Evolutionary conservation across 495 filamentous ascomycete species (phyloP).

Genomic region (Podospora comata): DNA sequence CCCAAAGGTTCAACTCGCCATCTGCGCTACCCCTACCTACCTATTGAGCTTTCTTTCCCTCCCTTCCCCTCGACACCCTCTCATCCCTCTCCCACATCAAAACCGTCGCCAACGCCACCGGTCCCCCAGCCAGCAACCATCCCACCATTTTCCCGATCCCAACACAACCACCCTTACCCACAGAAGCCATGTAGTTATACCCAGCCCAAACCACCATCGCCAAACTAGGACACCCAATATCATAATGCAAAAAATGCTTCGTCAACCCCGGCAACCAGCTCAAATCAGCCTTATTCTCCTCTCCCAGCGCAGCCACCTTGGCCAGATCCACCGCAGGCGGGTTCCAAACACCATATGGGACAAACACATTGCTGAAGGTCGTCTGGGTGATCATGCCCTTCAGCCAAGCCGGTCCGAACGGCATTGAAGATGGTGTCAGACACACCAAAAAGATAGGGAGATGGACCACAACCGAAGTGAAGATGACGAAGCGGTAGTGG

Average conservation of each 20-base stretch:
- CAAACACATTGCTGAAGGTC: not conserved
- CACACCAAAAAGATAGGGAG: not conserved
- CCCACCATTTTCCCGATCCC: not conserved
- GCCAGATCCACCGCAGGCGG: not conserved
- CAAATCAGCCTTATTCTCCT: not conserved
- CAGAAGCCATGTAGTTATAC: not conserved
- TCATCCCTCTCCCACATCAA: slow-evolving; percentile 6
- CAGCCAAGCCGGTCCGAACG: not conserved
- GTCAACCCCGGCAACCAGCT: not conserved
- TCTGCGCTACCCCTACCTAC: not conserved
- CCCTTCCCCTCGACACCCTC: not conserved
- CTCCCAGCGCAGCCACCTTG: not conserved
- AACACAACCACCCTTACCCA: not conserved
- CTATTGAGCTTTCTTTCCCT: not conserved
- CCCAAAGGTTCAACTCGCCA: too few relatives aligned
- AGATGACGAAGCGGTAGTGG: not conserved
- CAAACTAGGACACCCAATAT: not conserved
- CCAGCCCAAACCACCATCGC: not conserved
- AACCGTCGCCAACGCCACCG: not conserved
- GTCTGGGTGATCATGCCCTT: not conserved
- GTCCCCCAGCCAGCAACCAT: not conserved
- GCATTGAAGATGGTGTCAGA: not conserved
- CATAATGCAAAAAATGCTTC: slow-evolving; percentile 1
- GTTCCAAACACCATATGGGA: not conserved
- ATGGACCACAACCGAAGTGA: not conserved